These are phyloP conservation scores for Suhomyces sp. DNA, from an alignment of 805 yeast genomes.

Conservation along the genomic window DNA sequence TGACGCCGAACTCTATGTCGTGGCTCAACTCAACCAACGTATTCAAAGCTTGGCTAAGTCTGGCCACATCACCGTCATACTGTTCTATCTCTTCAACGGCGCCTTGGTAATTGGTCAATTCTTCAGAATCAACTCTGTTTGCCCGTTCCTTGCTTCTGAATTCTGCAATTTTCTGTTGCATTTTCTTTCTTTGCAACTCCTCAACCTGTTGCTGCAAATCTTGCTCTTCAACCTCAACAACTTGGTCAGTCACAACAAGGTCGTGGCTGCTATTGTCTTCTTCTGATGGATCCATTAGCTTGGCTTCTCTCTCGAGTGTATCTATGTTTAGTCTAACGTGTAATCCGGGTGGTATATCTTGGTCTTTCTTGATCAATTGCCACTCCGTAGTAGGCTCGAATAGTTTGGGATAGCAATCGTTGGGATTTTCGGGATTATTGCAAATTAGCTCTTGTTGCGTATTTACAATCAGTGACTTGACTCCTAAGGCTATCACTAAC, in stretches of 20 bases:
- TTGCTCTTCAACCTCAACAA: constrained; percentile 7
- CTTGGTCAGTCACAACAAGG: constrained; percentile 10
- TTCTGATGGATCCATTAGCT: constrained; percentile 38
- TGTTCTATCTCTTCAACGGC: constrained; percentile 19
- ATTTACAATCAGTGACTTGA: constrained; percentile 5
- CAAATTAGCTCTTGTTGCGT: constrained; percentile 30
- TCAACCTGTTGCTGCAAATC: constrained; percentile 6
- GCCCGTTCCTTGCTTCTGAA: constrained; percentile 4
- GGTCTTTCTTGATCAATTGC: constrained; percentile 68
- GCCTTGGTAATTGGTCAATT: constrained; percentile 16
- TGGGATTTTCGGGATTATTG: constrained; percentile 33
- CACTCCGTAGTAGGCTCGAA: constrained; percentile 68
- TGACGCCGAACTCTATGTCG: constrained; percentile 59
- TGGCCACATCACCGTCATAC: constrained; percentile 14
- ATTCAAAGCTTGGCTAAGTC: constrained; percentile 34
- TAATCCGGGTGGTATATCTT: constrained; percentile 74
- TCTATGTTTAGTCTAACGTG: constrained; percentile 73
- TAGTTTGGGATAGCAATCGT: constrained; percentile 58
- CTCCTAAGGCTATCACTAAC: not conserved
- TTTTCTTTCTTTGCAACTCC: constrained; percentile 3
- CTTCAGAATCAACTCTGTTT: constrained; percentile 10
- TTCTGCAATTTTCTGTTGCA: constrained; percentile 1
- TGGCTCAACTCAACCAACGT: constrained; percentile 60
- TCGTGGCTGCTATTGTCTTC: constrained; percentile 7
- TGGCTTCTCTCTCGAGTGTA: constrained; percentile 71